These are phyloP conservation scores for Diaporthe capsici DNA, from an alignment of 2,329 filamentous ascomycete species.

Conservation along the genomic window DNA sequence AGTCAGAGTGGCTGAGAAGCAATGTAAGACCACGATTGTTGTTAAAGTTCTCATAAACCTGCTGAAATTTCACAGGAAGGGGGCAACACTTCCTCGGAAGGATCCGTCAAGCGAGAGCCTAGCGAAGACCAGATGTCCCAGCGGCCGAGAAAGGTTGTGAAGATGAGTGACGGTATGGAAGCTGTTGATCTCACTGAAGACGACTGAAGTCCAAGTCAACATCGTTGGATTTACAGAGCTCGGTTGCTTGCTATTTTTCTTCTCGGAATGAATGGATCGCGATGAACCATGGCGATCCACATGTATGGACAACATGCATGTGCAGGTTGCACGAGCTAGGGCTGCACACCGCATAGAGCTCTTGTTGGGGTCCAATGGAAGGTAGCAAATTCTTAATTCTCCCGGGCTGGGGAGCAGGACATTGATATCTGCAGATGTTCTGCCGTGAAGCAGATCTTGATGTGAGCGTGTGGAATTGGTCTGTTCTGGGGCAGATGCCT, in stretches of 20 bases:
- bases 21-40: slow-evolving; percentile 40
- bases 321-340: too few species aligned
- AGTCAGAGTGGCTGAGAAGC: slow-evolving; percentile 46
- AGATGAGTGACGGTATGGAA: slow-evolving; percentile 29
- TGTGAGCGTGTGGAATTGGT: neutral
- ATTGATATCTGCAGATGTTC: neutral
- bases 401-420: too few species aligned
- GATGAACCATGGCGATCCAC: too few species aligned
- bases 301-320: too few species aligned
- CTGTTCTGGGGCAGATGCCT: too few species aligned
- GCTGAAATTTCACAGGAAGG: neutral
- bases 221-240: neutral
- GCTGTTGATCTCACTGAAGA: slow-evolving; percentile 39
- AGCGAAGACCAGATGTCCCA: slow-evolving; percentile 39
- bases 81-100: neutral
- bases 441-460: neutral
- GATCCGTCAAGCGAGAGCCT: slow-evolving; percentile 47
- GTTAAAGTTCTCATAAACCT: neutral
- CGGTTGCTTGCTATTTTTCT: too few species aligned
- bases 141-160: slow-evolving; percentile 37
- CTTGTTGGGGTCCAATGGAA: too few species aligned
- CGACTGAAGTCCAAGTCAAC: neutral
- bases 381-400: too few species aligned
- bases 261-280: too few species aligned
- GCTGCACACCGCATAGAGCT: too few species aligned